Base-by-base conservation (phyloP, 2,329 filamentous ascomycete genomes). In the Aspergillus intermedius region DNA sequence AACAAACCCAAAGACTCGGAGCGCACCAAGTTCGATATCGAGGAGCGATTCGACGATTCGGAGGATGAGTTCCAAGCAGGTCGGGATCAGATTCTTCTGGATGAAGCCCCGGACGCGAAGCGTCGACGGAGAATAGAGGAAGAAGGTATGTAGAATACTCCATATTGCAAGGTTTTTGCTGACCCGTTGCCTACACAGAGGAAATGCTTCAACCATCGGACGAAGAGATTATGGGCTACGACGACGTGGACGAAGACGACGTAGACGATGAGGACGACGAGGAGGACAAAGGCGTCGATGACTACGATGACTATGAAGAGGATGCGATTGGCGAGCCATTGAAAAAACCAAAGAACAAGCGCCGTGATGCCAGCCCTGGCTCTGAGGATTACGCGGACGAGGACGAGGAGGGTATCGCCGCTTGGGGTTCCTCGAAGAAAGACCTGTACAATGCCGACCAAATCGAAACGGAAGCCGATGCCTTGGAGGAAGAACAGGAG, bases 1-100 rank as follows among this genome's bases (percentile, higher is more conserved):
- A 62, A 66, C 5, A 59, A 65, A 15, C 48, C 52, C 21, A 47
- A 65, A 34, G 51, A 52, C 3, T 51, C 59, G 7, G 59, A 60
- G 42, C 60, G 58, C 39, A 62, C 63, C 30, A 70, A 65, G 49
- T 73, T 67, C 45, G 61, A 64, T 46, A 52, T 67, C 17, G 65
- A 74, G 52, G 84, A 91, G 68, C 89, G 95, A 70, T 85, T 98
- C 59, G 88, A 91, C 56, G 86, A 96, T 66, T 94, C 90, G 1
- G 89, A 95, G 67, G 93, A 98, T 68, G 89, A 95, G 65, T 95
- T 95, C 67, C 88, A 91, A 61, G 76, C 91, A 51, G 86, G 91
- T 55, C 82, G 87, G 55, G 93, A 98, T 70, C 86, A 88, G 63
- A 83, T 98, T 54, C 71, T 91, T 61, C 78, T 98, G 34, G 88